phyloP scores from a whole-genome alignment of 2,329 filamentous ascomycete genomes.

The Diaporthe capsici region DNA sequence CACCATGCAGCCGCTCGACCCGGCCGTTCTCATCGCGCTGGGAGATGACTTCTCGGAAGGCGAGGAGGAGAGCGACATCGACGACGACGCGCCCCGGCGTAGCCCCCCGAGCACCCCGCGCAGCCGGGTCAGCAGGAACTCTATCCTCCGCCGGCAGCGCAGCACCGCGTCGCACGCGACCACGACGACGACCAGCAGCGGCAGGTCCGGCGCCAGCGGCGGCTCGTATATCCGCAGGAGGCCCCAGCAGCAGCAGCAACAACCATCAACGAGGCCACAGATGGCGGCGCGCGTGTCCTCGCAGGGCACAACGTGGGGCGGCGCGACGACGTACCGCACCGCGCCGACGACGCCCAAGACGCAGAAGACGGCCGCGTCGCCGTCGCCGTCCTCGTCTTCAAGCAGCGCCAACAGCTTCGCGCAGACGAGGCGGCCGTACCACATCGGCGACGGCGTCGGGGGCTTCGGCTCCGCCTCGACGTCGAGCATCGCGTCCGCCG shows the following conservation, averaged over 20 bases:
- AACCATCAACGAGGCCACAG: slow-evolving; percentile 43
- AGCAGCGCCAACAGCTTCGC: slow-evolving; percentile 59
- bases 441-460: slow-evolving; percentile 48
- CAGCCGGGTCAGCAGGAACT: slow-evolving; percentile 38
- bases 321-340: slow-evolving; percentile 59
- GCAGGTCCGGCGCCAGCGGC: slow-evolving; percentile 6
- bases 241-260: slow-evolving; percentile 38
- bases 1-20: slow-evolving; percentile 77
- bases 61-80: slow-evolving; percentile 57
- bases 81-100: slow-evolving; percentile 60
- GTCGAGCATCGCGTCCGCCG: slow-evolving; percentile 52
- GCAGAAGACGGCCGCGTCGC: slow-evolving; percentile 55
- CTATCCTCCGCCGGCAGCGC: slow-evolving; percentile 24
- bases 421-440: slow-evolving; percentile 58
- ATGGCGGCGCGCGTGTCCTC: slow-evolving; percentile 57
- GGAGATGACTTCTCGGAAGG: slow-evolving; percentile 46
- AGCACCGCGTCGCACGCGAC: slow-evolving; percentile 43
- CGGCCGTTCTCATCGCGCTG: slow-evolving; percentile 60
- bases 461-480: slow-evolving; percentile 49
- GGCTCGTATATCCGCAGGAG: slow-evolving; percentile 41
- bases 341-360: slow-evolving; percentile 68
- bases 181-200: slow-evolving; percentile 34
- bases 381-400: slow-evolving; percentile 47
- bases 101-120: slow-evolving; percentile 58
- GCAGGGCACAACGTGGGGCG: slow-evolving; percentile 54